Evolutionary conservation across 176 grass and related monocot genomes (phyloP).

Genomic region (Urochloa ruziziensis): DNA sequence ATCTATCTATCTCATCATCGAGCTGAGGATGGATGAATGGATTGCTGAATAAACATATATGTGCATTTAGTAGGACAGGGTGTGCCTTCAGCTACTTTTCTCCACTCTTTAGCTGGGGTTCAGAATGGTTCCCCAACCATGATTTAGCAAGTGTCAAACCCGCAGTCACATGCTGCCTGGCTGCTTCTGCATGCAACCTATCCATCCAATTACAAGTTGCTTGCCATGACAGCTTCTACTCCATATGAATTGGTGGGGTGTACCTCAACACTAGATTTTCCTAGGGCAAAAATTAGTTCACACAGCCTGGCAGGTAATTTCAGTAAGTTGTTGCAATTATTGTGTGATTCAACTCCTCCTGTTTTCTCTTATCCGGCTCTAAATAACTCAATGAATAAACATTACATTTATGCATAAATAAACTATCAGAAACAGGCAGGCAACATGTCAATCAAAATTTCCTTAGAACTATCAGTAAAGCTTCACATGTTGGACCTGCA

Average conservation of each 20-base stretch:
- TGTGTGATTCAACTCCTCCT: constrained; percentile 7
- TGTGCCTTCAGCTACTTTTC: constrained; percentile 61
- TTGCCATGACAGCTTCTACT: constrained; percentile 37
- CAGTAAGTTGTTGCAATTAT: constrained; percentile 14
- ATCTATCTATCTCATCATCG: background rate
- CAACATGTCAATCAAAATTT: background rate
- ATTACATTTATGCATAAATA: constrained; percentile 5
- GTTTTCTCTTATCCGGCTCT: background rate
- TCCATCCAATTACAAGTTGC: constrained; percentile 33
- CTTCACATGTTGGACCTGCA: background rate
- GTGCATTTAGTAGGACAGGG: constrained; percentile 56
- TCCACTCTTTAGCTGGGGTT: constrained; percentile 51
- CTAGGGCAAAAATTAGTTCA: constrained; percentile 21
- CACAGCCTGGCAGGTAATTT: constrained; percentile 29
- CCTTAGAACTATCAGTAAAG: background rate
- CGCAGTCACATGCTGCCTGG: constrained; percentile 29
- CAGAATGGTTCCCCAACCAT: constrained; percentile 38
- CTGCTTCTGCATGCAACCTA: constrained; percentile 22
- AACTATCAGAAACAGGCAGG: background rate
- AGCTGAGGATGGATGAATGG: background rate
- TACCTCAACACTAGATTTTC: constrained; percentile 32
- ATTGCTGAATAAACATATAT: constrained; percentile 17
- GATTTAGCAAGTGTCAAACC: constrained; percentile 13
- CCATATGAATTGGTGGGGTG: constrained; percentile 25
- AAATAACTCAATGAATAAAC: constrained; percentile 15